These are phyloP conservation scores for Flaveria sonorensis DNA, from an alignment of 129 eudicot genomes.

Conservation along the genomic window DNA sequence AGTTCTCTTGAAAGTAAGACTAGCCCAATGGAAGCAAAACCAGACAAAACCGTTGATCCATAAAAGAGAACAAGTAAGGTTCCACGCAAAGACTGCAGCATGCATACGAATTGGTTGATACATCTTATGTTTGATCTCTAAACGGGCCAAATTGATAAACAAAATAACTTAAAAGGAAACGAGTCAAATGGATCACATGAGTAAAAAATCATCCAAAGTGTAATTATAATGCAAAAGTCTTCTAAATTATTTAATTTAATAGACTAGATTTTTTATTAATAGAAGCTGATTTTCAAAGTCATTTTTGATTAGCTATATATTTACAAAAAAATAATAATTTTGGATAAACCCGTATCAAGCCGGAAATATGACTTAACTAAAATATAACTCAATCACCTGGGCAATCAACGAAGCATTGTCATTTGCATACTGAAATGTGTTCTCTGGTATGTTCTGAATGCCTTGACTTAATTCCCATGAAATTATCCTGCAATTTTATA, in stretches of 20 bases:
- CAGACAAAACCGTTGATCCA: conserved; percentile 67
- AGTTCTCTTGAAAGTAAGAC: conserved; percentile 57
- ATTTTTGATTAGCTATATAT: too few species aligned
- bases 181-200: neutral
- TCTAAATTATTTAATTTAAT: neutral
- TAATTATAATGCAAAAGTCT: neutral
- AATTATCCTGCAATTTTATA: conserved; percentile 50
- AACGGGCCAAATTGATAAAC: neutral
- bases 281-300: too few species aligned
- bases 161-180: neutral
- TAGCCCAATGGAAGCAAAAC: conserved; percentile 59
- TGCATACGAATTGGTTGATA: conserved; percentile 15
- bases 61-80: conserved; percentile 59
- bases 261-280: neutral
- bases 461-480: conserved; percentile 88
- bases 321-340: neutral
- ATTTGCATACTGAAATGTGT: conserved; percentile 79
- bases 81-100: conserved; percentile 88
- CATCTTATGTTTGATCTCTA: neutral
- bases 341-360: neutral
- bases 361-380: neutral
- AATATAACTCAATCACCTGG: conserved; percentile 48
- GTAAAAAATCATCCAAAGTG: neutral
- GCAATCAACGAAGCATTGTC: conserved; percentile 78
- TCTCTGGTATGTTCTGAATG: conserved; percentile 74